phyloP scores from a whole-genome alignment of 2,329 filamentous ascomycete species.

The Fragosphaeria purpurea region DNA sequence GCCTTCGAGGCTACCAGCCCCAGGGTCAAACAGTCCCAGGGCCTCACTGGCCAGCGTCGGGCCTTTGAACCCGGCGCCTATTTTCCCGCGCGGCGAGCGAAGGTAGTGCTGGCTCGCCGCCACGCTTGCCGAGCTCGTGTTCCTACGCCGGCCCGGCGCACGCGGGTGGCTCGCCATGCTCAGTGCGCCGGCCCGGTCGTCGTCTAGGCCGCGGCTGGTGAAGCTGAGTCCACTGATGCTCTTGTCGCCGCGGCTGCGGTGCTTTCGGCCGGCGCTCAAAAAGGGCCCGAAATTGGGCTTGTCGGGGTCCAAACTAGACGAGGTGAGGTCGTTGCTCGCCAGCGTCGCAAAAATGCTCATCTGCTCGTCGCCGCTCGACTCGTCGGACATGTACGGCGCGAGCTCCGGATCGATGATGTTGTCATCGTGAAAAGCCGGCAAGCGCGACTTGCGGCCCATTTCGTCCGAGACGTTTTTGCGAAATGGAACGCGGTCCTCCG shows the following conservation, averaged over 20 bases:
- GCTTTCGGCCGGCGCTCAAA: conserved; percentile 63
- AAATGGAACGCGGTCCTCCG: conserved; percentile 81
- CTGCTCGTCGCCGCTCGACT: conserved; percentile 86
- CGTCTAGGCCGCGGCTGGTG: conserved; percentile 53
- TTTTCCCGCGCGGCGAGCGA: conserved; percentile 61
- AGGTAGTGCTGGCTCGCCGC: conserved; percentile 45
- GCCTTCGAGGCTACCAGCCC: conserved; percentile 27
- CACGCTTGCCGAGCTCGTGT: conserved; percentile 73
- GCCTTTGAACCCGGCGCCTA: conserved; percentile 46
- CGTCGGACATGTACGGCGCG: conserved; percentile 91
- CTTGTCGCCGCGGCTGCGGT: conserved; percentile 67
- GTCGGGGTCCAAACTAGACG: conserved; percentile 63
- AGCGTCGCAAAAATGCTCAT: conserved; percentile 73
- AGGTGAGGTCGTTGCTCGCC: conserved; percentile 54
- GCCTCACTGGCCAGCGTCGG: conserved; percentile 42
- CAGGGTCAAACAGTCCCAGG: conserved; percentile 35
- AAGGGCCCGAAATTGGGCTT: conserved; percentile 63
- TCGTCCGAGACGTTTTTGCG: conserved; percentile 63
- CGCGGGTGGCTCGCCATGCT: conserved; percentile 51
- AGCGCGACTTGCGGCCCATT: conserved; percentile 50
- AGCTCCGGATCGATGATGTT: conserved; percentile 97
- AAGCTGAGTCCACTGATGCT: conserved; percentile 62
- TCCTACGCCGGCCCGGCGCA: conserved; percentile 58
- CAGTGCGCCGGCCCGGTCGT: conserved; percentile 48
- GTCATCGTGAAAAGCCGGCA: conserved; percentile 94